Evolutionary conservation across 495 filamentous ascomycete species (phyloP), one percentile per base, ranked within the genome.

Genomic region (Clavariopsis aquatica): DNA sequence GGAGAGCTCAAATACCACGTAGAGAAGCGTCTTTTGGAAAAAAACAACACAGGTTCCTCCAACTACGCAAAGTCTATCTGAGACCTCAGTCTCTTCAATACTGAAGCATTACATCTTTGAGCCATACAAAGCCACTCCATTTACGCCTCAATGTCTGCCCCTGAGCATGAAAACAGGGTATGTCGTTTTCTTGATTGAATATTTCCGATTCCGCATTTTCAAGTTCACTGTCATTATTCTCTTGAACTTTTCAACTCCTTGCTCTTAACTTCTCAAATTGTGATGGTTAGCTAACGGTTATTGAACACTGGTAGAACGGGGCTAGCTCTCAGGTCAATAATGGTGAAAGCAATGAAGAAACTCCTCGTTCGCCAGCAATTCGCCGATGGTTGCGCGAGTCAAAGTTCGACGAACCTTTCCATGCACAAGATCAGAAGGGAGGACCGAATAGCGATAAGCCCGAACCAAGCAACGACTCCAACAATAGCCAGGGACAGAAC

Each of bases 301-400:
- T 24, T 15, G 19, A 49, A 24, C 20, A 24, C 12, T 8, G 23
- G 23, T 24, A 49, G 47, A 24, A 8, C n/a, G 47, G 4, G 1
- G 2, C 19, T 2, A 24, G 3, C 47, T 24, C 24, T 22, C 9
- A 22, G 6, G 38, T 8, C 38, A n/a, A n/a, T 17, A 43, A 9
- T 43, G 13, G 38, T 7, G 19, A 7, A 17, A 41, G 22, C 31
- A 26, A 47, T 1, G 15, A 23, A 5, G 19, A 31, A 1, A 10
- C 6, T 12, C 26, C 34, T n/a, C 57, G 51, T 26, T 46, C 59
- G 12, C 49, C 59, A 62, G 49, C 59, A 17, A 5, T 62, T 20
- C 20, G 24, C 15, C 19, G 59, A 23, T 62, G 59, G 59, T 24
- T 62, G 22, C 9, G 19, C 13, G 29, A 62, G 23, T 43, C n/a